Percentiles rank a stretch among this genome's conserved stretches.
Evolutionary conservation across 1,284 basidiomycete genomes (phyloP).

Genomic region (Ganoderma resinaceum): DNA sequence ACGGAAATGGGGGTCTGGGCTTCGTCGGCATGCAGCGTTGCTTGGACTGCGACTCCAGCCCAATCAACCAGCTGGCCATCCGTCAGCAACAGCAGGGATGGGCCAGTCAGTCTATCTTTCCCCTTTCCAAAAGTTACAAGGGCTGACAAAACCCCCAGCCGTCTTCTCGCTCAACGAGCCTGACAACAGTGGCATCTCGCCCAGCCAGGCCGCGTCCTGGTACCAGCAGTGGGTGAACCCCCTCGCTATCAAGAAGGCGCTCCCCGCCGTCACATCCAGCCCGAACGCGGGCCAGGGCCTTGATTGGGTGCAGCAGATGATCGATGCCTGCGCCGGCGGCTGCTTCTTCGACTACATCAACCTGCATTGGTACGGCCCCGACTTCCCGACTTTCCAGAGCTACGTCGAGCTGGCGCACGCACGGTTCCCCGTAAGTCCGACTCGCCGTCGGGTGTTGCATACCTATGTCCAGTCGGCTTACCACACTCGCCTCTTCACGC

Average conservation of each 20-base stretch:
- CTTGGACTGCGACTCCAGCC: conserved; percentile 6
- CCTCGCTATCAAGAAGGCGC: conserved; percentile 10
- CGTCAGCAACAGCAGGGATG: conserved; percentile 5
- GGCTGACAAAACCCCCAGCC: not conserved
- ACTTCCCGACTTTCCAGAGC: conserved; percentile 2
- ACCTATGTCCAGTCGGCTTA: not conserved
- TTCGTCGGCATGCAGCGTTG: conserved; percentile 9
- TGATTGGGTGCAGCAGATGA: conserved; percentile 6
- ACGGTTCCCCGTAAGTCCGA: not conserved
- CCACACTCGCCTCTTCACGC: too few species aligned
- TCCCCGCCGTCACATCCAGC: conserved; percentile 7
- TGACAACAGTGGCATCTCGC: not conserved
- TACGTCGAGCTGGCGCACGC: conserved; percentile 4
- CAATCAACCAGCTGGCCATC: not conserved
- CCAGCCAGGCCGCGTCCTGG: conserved; percentile 1
- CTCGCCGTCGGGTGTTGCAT: too few species aligned
- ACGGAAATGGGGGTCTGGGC: not conserved
- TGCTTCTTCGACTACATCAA: conserved; percentile 11
- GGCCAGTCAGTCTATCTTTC: not conserved
- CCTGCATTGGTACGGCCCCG: conserved; percentile 2
- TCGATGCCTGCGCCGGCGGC: not conserved
- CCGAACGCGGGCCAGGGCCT: not conserved
- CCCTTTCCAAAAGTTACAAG: not conserved
- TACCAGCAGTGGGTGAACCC: conserved; percentile 9
- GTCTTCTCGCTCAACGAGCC: conserved; percentile 9